Conservation (phyloP, 306 rosid species). For the Astragalus glycyphyllos region DNA sequence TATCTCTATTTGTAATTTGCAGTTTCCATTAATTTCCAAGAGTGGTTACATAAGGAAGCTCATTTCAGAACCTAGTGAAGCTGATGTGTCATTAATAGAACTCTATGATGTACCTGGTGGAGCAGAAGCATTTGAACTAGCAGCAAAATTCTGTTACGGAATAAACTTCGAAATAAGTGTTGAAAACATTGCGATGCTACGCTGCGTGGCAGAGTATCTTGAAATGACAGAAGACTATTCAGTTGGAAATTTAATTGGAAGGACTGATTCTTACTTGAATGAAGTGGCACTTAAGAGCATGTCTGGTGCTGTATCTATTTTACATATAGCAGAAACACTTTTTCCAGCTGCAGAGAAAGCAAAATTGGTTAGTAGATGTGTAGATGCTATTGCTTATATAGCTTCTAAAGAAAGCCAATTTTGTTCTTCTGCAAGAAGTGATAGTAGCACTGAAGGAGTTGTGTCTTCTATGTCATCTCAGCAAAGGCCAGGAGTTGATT, state of each 20-base stretch:
- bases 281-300: conserved; percentile 79
- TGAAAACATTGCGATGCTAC: conserved; percentile 73
- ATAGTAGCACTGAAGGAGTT: conserved; percentile 49
- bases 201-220: conserved; percentile 84
- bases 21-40: conserved; percentile 88
- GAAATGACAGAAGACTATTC: conserved; percentile 87
- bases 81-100: conserved; percentile 64
- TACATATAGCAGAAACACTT: conserved; percentile 62
- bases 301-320: conserved; percentile 70
- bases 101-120: conserved; percentile 83
- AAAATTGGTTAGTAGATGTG: conserved; percentile 72
- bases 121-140: conserved; percentile 81
- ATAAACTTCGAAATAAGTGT: conserved; percentile 79
- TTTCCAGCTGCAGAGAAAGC: conserved; percentile 78
- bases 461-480: conserved; percentile 52
- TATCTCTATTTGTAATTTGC: conserved; percentile 42
- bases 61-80: conserved; percentile 68
- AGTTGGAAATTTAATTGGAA: conserved; percentile 73
- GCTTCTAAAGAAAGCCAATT: conserved; percentile 74
- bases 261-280: conserved; percentile 75
- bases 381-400: conserved; percentile 76
- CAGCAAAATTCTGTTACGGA: conserved; percentile 90
- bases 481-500: conserved; percentile 64
- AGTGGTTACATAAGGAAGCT: conserved; percentile 76
- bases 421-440: conserved; percentile 52